Percentiles rank a stretch among this genome's conserved stretches.
These are phyloP conservation scores for Beta vulgaris DNA, from an alignment of 148 eudicot species.

Conservation along the genomic window DNA sequence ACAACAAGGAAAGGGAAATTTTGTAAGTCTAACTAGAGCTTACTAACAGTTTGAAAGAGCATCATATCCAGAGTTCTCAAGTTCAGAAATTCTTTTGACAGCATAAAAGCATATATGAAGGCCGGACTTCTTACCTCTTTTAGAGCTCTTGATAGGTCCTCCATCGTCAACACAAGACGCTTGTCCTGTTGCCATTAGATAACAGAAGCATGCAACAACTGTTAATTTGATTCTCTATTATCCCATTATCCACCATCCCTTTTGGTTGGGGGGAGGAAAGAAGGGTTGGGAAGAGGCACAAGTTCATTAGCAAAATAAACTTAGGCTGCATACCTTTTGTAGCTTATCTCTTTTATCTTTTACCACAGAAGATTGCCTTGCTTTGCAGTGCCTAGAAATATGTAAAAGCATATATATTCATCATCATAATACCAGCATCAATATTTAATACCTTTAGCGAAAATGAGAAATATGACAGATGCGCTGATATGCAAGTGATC, in stretches of 20 bases:
- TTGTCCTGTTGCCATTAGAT: conserved; percentile 55
- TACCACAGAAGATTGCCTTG: conserved; percentile 71
- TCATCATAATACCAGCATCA: background rate
- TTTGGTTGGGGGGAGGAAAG: background rate
- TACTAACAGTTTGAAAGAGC: background rate
- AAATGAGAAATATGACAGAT: background rate
- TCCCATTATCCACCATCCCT: background rate
- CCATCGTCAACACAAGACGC: conserved; percentile 85
- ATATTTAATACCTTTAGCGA: background rate
- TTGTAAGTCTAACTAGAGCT: background rate
- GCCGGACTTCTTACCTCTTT: conserved; percentile 51
- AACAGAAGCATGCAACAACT: conserved; percentile 1
- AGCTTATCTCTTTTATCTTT: conserved; percentile 94
- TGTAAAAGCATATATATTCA: background rate
- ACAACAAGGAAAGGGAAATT: background rate
- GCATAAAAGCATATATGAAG: background rate
- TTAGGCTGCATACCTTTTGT: conserved; percentile 52
- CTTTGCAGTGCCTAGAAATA: conserved; percentile 76
- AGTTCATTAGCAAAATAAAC: background rate
- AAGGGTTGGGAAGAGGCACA: background rate
- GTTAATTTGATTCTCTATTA: background rate
- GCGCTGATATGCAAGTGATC: background rate
- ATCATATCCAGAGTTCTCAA: background rate
- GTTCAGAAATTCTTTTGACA: background rate
- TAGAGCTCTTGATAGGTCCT: conserved; percentile 81